These are phyloP conservation scores for Infundibulicybe gibba DNA, from an alignment of 768 basidiomycete species.

Conservation along the genomic window DNA sequence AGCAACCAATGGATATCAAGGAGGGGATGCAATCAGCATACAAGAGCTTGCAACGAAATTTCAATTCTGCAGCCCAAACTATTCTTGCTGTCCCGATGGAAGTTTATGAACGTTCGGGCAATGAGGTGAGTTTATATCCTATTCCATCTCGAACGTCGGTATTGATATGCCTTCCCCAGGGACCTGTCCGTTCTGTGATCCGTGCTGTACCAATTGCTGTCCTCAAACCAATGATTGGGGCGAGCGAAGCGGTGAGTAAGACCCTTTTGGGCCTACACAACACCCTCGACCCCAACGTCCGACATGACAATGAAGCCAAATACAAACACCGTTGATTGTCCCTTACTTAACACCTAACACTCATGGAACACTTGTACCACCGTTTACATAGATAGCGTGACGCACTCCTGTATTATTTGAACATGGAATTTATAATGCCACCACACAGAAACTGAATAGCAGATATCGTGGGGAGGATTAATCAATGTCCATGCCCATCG, in stretches of 20 bases:
- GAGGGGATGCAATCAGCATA: conserved; percentile 95
- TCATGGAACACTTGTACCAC: not conserved
- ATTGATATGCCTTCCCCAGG: conserved; percentile 41
- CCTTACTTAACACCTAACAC: not conserved
- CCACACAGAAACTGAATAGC: not conserved
- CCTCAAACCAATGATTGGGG: conserved; percentile 96
- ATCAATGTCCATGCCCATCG: conserved; percentile 91
- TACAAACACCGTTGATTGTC: conserved; percentile 75
- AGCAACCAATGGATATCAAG: conserved; percentile 79
- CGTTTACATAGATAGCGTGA: conserved; percentile 1
- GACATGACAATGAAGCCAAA: conserved; percentile 85
- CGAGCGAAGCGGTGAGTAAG: conserved; percentile 94
- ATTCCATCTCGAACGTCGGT: too few species aligned
- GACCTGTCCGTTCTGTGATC: conserved; percentile 89
- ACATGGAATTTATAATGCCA: not conserved
- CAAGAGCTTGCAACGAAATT: conserved; percentile 77
- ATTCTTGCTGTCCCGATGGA: conserved; percentile 99
- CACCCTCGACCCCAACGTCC: conserved; percentile 81
- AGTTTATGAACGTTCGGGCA: conserved; percentile 91
- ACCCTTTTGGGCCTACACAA: conserved; percentile 93
- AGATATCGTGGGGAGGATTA: conserved; percentile 24
- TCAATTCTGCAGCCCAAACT: conserved; percentile 95
- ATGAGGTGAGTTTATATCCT: conserved; percentile 56
- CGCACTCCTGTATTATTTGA: conserved; percentile 4
- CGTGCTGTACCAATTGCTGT: conserved; percentile 98